phyloP scores from a whole-genome alignment of 345 rosid genomes.

The Populus ilicifolia region DNA sequence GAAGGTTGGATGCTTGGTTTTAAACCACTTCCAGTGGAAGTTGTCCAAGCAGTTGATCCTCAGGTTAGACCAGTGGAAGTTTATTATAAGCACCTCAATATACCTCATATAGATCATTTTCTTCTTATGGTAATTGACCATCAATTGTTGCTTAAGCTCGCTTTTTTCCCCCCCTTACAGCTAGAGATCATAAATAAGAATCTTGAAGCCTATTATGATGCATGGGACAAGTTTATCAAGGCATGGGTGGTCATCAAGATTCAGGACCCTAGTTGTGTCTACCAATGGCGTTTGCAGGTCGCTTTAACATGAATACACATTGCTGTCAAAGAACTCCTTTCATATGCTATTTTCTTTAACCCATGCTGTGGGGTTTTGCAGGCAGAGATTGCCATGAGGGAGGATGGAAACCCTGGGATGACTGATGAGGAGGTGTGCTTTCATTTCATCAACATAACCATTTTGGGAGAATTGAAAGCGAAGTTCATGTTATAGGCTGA shows the following conservation, averaged over 20 bases:
- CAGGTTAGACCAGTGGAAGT: constrained; percentile 46
- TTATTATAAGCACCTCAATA: background rate
- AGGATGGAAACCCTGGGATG: constrained; percentile 84
- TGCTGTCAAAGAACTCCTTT: background rate
- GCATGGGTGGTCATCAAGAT: constrained; percentile 89
- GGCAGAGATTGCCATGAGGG: constrained; percentile 96
- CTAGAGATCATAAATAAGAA: constrained; percentile 72
- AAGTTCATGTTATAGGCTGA: background rate
- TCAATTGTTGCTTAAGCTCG: background rate
- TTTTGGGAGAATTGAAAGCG: background rate
- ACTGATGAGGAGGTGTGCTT: constrained; percentile 75
- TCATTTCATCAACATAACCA: background rate
- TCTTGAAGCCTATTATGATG: constrained; percentile 78
- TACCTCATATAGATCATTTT: constrained; percentile 1
- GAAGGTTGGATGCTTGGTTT: constrained; percentile 99
- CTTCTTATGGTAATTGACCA: background rate
- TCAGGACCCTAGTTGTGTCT: constrained; percentile 83
- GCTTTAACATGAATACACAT: background rate
- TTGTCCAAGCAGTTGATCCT: constrained; percentile 68
- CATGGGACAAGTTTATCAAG: constrained; percentile 82
- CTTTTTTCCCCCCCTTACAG: constrained; percentile 34
- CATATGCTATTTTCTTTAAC: background rate
- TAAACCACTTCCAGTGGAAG: constrained; percentile 61
- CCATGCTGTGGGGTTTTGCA: constrained; percentile 26
- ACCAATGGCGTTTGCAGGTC: constrained; percentile 95